phyloP scores from a whole-genome alignment of 768 basidiomycete species.

The Royoungia palumana region DNA sequence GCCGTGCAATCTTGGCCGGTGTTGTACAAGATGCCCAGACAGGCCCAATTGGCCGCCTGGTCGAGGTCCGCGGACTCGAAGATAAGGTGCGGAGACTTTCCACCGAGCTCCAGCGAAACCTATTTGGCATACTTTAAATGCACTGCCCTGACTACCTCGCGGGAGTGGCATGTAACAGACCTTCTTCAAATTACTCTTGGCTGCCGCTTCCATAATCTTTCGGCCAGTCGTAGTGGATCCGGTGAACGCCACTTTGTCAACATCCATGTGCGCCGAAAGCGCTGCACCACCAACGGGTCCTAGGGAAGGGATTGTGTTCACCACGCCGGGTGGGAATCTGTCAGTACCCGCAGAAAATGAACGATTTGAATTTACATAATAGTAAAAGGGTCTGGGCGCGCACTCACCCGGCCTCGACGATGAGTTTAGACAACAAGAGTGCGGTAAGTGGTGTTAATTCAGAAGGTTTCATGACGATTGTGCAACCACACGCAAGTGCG shows the following conservation, averaged over 20 bases:
- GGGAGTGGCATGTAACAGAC: conserved; percentile 37
- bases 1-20: conserved; percentile 94
- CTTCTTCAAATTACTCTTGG: conserved; percentile 93
- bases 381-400: conserved; percentile 2
- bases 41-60: conserved; percentile 80
- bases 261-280: conserved; percentile 73
- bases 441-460: conserved; percentile 84
- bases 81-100: conserved; percentile 86
- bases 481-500: conserved; percentile 87
- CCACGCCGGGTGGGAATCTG: conserved; percentile 86
- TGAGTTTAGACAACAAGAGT: conserved; percentile 75
- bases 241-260: conserved; percentile 96
- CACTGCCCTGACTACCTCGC: conserved; percentile 20
- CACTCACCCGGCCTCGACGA: conserved; percentile 77
- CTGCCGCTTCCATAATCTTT: conserved; percentile 88
- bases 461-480: conserved; percentile 93
- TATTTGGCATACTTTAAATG: conserved; percentile 26
- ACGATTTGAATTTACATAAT: conserved; percentile 14
- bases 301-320: conserved; percentile 84
- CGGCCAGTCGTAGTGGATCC: conserved; percentile 89
- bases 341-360: conserved; percentile 5
- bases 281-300: conserved; percentile 84
- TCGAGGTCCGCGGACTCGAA: conserved; percentile 92
- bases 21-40: conserved; percentile 83
- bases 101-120: conserved; percentile 92